These are phyloP conservation scores for Phytophthora chlamydospora DNA, from an alignment of 352 stramenopile species.

Conservation along the genomic window DNA sequence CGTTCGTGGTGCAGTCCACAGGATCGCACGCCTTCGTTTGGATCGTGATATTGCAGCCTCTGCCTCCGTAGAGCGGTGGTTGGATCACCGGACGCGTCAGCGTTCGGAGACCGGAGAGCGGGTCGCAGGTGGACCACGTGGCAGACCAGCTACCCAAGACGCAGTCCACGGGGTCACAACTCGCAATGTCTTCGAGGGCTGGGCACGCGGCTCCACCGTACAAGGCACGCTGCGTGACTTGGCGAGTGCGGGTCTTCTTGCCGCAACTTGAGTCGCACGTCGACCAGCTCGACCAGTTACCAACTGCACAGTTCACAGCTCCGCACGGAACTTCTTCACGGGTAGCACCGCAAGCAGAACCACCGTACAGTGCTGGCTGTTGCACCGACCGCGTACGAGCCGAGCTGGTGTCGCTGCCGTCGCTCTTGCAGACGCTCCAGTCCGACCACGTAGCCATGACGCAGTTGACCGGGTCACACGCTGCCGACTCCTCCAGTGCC, in stretches of 20 bases:
- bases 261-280: constrained; percentile 45
- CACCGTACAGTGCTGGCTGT: constrained; percentile 43
- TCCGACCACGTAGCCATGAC: constrained; percentile 39
- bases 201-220: constrained; percentile 39
- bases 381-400: constrained; percentile 38
- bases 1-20: constrained; percentile 52
- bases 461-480: constrained; percentile 59
- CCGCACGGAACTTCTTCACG: constrained; percentile 49
- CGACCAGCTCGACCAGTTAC: constrained; percentile 50
- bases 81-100: constrained; percentile 48
- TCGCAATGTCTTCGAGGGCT: constrained; percentile 41
- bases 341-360: constrained; percentile 31
- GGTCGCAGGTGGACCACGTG: constrained; percentile 45
- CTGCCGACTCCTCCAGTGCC: constrained; percentile 25
- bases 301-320: constrained; percentile 56
- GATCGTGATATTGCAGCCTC: constrained; percentile 34
- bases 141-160: constrained; percentile 42
- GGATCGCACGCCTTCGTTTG: constrained; percentile 53
- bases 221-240: constrained; percentile 39
- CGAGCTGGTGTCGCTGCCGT: constrained; percentile 31
- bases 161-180: constrained; percentile 54
- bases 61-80: constrained; percentile 42
- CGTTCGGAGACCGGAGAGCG: constrained; percentile 33
- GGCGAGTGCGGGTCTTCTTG: constrained; percentile 45
- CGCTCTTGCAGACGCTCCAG: constrained; percentile 39